Conservation (phyloP, 306 rosid species). For the Fagus sylvatica region DNA sequence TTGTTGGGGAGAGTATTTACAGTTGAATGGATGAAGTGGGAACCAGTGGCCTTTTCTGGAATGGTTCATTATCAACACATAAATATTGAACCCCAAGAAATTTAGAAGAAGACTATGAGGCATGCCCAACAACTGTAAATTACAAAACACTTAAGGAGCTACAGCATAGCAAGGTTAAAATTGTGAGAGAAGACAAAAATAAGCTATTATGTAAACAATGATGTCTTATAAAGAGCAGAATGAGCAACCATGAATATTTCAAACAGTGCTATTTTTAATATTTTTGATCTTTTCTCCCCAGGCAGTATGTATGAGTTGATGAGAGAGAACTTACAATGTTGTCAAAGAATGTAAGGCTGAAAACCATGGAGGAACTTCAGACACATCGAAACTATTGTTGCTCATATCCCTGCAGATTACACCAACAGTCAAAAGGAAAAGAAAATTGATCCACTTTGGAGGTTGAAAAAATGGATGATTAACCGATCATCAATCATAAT, state of each 20-base stretch:
- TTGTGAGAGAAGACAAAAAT: not conserved
- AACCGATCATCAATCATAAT: not conserved
- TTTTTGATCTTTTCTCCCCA: not conserved
- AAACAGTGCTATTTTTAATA: not conserved
- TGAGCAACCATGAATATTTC: not conserved
- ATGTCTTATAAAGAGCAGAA: no score
- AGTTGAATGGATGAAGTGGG: no score
- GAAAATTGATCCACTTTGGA: not conserved
- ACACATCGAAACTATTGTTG: conserved; percentile 48
- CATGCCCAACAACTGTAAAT: not conserved
- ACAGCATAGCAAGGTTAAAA: not conserved
- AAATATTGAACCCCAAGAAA: no score
- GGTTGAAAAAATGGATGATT: not conserved
- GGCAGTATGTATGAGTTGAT: not conserved
- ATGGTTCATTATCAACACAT: no score
- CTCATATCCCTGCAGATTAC: conserved; percentile 56
- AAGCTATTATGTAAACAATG: not conserved
- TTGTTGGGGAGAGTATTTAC: no score
- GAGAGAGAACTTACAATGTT: conserved; percentile 50
- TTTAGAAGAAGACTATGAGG: no score
- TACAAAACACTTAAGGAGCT: not conserved
- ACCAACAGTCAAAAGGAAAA: not conserved
- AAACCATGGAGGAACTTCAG: conserved; percentile 53
- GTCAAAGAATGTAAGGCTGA: conserved; percentile 40
- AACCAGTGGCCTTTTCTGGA: no score